Evolutionary conservation across 441 rosid species (phyloP), one percentile per base, ranked within the genome.

Genomic region (Populus hybrid): DNA sequence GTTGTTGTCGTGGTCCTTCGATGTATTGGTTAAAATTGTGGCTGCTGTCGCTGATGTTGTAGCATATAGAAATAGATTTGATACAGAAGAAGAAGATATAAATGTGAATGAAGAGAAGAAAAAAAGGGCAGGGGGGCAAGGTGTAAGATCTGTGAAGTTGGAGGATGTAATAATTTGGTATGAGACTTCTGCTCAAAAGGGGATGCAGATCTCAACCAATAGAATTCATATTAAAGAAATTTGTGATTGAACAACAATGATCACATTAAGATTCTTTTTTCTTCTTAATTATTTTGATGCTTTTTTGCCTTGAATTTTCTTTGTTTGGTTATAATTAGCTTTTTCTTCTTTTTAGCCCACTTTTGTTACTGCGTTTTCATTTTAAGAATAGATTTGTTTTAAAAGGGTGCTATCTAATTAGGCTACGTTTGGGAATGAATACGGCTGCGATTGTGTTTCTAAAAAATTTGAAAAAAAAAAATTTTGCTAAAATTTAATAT

Each of bases 131-230:
- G 8, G 35, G 35, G 24, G n/a, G 24, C 23, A 67, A 72, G 75
- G 68, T 74, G 77, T 80, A 80, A 70, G 83, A 86, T 84, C 80
- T 84, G 38, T 72, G 76, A 68, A 67, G 77, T 26, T 78, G 66
- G 42, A 35, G 8, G 63, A 35, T 71, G 83, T 84, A 84, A 84
- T 86, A 84, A 83, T 28, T 72, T 45, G 66, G 83, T 80, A 82
- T 76, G 83, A 86, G 72, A 81, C 84, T 83, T 76, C 88, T 75
- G 71, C 71, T 28, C 31, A 68, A 33, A 69, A 86, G 83, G 64
- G 79, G 65, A 24, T 63, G 89, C 77, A 82, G 88, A 81, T 84
- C 87, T 84, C 77, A 71, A 59, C 87, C 86, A 78, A 80, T 77
- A 9, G 68, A 33, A 75, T 80, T 79, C 64, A 69, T 78, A 74